Evolutionary conservation across 2,329 filamentous ascomycete genomes (phyloP), one percentile per base, ranked within the genome.

Genomic region (Magnaporthales sp.): DNA sequence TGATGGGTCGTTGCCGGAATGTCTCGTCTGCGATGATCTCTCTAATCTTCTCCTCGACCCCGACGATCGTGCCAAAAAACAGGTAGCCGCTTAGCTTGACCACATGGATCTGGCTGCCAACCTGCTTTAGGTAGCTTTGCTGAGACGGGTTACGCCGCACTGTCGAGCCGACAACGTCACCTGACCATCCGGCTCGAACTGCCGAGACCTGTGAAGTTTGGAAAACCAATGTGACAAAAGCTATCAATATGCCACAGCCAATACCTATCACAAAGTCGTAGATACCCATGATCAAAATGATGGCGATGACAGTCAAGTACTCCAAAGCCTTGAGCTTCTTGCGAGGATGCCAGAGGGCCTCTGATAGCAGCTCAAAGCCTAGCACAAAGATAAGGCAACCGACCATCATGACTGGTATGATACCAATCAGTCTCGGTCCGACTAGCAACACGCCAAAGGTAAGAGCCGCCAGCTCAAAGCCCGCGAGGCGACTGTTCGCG

Each of bases 61-160:
- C 92, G 66, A 97, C 94, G 70, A 99, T 97, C 2, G 93, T 98
- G 19, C 95, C 95, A 71, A 99, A 99, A 81, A 99, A 99, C n/a
- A 99, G 85, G 74, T 94, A 98, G 0, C 95, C 94, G 0, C 91
- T 90, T 19, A 99, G 84, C 76, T 98, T 98, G 73, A 96, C 90
- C 64, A 98, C 89, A 67, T 91, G 90, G 38, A 96, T 95, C 75
- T 99, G 95, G 32, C 87, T 85, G 3, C 94, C 93, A 19, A 95
- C 93, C 70, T 94, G 86, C 68, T 89, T 89, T 4, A 99, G 81
- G 74, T 95, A 99, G 68, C 91, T 88, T 68, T 93, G 89, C 72
- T 99, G 95, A 3, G 93, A 89, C 0, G 92, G 91, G 71, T 97
- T 96, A 66, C 95, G 88, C 66, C 95, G 86, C 30, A 99, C 95